Conservation (phyloP, 768 basidiomycete species). For the Russula earlei region DNA sequence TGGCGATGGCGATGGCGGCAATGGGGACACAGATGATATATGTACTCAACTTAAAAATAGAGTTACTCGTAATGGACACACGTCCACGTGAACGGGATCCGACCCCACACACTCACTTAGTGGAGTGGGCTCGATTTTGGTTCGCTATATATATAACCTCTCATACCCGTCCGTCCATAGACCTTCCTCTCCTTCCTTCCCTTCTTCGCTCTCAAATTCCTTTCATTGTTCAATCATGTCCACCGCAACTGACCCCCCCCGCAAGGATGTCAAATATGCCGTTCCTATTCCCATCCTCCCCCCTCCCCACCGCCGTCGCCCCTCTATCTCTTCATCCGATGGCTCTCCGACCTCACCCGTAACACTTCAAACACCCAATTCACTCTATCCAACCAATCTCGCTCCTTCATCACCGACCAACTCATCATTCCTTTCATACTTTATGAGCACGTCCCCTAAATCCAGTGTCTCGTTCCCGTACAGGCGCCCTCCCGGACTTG, state of each 20-base stretch:
- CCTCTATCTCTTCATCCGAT: slow-evolving; percentile 14
- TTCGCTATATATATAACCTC: too few species aligned
- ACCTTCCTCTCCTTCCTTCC: neutral
- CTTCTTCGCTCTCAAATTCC: neutral
- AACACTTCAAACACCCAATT: slow-evolving; percentile 13
- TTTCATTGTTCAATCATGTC: slow-evolving; percentile 13
- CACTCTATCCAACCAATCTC: slow-evolving; percentile 1
- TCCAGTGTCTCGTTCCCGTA: slow-evolving; percentile 7
- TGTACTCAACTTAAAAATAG: slow-evolving; percentile 9
- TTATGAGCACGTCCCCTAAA: slow-evolving; percentile 16
- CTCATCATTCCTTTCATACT: slow-evolving; percentile 18
- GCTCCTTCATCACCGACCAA: slow-evolving; percentile 15
- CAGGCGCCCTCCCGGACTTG: slow-evolving; percentile 9
- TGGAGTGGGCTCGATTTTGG: too few species aligned
- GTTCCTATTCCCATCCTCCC: slow-evolving; percentile 17
- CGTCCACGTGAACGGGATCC: slow-evolving; percentile 8
- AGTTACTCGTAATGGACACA: neutral
- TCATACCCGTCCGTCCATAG: too few species aligned
- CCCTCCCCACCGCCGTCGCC: slow-evolving; percentile 10
- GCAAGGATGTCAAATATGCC: slow-evolving; percentile 4
- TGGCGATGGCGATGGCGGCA: too few species aligned
- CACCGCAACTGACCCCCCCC: slow-evolving; percentile 1
- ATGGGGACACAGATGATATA: too few species aligned
- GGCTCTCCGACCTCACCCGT: slow-evolving; percentile 11
- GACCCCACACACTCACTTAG: neutral